Evolutionary conservation across 1,284 basidiomycete species (phyloP).

Genomic region (Ustilago nuda): DNA sequence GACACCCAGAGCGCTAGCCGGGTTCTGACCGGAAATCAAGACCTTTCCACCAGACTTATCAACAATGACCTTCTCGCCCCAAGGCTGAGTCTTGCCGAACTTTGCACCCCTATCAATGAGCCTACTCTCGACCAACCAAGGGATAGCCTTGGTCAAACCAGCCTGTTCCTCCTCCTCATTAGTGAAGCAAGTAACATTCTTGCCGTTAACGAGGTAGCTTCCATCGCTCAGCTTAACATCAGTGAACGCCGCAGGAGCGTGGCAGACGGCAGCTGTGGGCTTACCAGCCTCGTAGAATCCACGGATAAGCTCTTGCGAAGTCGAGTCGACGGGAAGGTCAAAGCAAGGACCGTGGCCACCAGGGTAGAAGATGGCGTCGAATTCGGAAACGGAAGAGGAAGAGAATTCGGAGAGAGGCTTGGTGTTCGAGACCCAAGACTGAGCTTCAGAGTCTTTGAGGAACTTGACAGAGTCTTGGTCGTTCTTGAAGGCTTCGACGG

Average conservation of each 20-base stretch:
- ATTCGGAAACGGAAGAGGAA: slow-evolving; percentile 71
- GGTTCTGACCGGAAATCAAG: slow-evolving; percentile 72
- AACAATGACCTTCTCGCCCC: slow-evolving; percentile 73
- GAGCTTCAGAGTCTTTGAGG: slow-evolving; percentile 74
- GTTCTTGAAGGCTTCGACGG: slow-evolving; percentile 74
- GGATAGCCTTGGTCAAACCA: slow-evolving; percentile 72
- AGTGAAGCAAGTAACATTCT: slow-evolving; percentile 77
- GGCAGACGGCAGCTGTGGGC: slow-evolving; percentile 59
- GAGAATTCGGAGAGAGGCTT: slow-evolving; percentile 77
- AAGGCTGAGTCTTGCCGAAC: slow-evolving; percentile 74
- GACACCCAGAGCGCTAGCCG: slow-evolving; percentile 42
- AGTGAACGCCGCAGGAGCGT: slow-evolving; percentile 58
- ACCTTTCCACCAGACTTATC: slow-evolving; percentile 42
- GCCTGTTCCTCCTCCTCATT: slow-evolving; percentile 77
- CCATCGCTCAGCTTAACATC: slow-evolving; percentile 61
- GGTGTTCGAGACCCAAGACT: slow-evolving; percentile 74
- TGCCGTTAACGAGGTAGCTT: slow-evolving; percentile 73
- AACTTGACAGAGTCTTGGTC: slow-evolving; percentile 76
- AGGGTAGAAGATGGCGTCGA: slow-evolving; percentile 81
- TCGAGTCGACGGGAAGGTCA: slow-evolving; percentile 56
- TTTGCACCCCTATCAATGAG: slow-evolving; percentile 76
- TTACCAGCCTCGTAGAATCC: slow-evolving; percentile 57
- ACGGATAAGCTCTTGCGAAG: slow-evolving; percentile 51
- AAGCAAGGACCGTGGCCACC: slow-evolving; percentile 73
- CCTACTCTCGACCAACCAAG: slow-evolving; percentile 79